Percentiles rank a stretch among this genome's conserved stretches.
Conservation (phyloP, 129 eudicot species). For the Flaveria ramosissima region DNA sequence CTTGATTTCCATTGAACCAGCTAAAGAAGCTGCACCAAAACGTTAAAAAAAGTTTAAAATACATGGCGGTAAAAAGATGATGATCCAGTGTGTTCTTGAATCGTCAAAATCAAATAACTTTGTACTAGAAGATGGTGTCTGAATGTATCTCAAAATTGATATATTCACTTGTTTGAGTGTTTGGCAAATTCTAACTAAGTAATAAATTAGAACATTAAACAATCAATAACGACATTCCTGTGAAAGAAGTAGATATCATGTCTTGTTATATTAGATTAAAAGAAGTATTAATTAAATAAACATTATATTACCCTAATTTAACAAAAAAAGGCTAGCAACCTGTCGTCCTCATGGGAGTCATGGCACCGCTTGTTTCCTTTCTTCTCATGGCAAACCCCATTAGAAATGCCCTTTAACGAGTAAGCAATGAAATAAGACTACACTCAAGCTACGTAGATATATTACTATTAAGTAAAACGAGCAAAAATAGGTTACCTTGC, state of each 20-base stretch:
- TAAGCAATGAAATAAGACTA: constrained; percentile 1
- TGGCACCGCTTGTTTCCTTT: constrained; percentile 68
- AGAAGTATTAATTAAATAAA: neutral
- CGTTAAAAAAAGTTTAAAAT: constrained; percentile 14
- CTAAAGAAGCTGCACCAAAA: constrained; percentile 71
- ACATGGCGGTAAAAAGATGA: neutral
- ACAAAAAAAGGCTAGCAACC: constrained; percentile 31
- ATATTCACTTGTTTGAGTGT: neutral
- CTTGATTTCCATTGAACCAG: constrained; percentile 74
- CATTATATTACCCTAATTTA: no score
- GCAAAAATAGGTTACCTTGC: constrained; percentile 47
- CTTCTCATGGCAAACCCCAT: constrained; percentile 71
- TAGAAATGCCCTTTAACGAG: constrained; percentile 57
- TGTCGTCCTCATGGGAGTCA: constrained; percentile 64
- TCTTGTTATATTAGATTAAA: no score
- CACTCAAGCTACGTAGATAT: no score
- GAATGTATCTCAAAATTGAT: neutral
- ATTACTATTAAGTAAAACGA: no score
- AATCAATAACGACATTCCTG: neutral
- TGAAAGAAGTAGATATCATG: neutral
- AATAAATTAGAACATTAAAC: neutral
- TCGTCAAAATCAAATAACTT: neutral
- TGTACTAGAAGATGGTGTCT: neutral
- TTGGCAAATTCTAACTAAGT: neutral
- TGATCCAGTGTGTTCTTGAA: neutral